These are phyloP conservation scores for Tetracladium setigerum DNA, from an alignment of 495 filamentous ascomycete species.

Conservation along the genomic window DNA sequence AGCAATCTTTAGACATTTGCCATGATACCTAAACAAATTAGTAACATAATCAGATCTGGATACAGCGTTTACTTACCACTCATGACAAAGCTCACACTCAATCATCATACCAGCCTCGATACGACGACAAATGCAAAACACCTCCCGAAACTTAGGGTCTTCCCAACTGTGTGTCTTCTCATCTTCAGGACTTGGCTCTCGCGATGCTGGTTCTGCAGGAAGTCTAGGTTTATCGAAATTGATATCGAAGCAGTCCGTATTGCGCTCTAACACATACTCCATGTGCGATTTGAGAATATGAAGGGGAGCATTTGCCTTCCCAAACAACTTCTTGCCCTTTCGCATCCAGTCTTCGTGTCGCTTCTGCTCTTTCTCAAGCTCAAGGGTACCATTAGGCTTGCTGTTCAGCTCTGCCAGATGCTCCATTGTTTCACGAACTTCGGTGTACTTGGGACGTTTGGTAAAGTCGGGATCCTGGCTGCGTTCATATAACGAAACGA, in stretches of 20 bases:
- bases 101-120: constrained; percentile 99
- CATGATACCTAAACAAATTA: constrained; percentile 69
- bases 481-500: constrained; percentile 68
- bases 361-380: constrained; percentile 91
- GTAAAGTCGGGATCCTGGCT: constrained; percentile 66
- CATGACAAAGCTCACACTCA: constrained; percentile 94
- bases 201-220: constrained; percentile 85
- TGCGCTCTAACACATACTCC: constrained; percentile 84
- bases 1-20: constrained; percentile 97
- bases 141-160: constrained; percentile 55
- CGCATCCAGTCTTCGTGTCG: constrained; percentile 99
- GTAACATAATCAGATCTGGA: constrained; percentile 11
- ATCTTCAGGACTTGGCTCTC: constrained; percentile 73
- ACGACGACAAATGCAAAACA: constrained; percentile 94
- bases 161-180: constrained; percentile 37
- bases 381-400: constrained; percentile 82
- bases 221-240: constrained; percentile 75
- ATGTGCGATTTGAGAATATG: constrained; percentile 93
- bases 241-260: constrained; percentile 84
- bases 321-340: constrained; percentile 95
- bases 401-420: constrained; percentile 80
- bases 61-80: constrained; percentile 60
- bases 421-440: constrained; percentile 84
- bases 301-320: constrained; percentile 94
- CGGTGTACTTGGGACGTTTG: constrained; percentile 81